Evolutionary conservation across 2,329 filamentous ascomycete species (phyloP).

Genomic region (Microcyclosporella mali): DNA sequence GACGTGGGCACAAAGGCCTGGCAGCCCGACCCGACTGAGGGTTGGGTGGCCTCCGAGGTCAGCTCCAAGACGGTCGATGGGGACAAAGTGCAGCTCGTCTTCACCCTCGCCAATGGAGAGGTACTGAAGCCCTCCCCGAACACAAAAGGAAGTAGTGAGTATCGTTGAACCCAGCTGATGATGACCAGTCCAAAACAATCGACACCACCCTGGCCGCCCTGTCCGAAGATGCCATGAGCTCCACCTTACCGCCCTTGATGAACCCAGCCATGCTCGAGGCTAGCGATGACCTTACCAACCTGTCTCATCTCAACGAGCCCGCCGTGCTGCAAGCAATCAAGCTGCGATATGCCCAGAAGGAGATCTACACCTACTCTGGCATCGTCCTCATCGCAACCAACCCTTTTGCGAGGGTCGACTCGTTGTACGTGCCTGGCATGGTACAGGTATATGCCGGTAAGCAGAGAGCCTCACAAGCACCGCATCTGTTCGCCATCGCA

Average conservation of each 20-base stretch:
- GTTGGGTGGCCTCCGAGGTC: slow-evolving; percentile 96
- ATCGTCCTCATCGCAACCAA: slow-evolving; percentile 98
- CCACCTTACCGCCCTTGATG: slow-evolving; percentile 84
- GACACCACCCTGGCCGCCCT: slow-evolving; percentile 72
- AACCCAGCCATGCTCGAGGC: slow-evolving; percentile 98
- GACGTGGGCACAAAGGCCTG: slow-evolving; percentile 96
- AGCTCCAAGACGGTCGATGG: slow-evolving; percentile 77
- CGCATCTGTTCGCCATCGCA: slow-evolving; percentile 96
- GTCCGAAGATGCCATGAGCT: slow-evolving; percentile 67
- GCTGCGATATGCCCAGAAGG: slow-evolving; percentile 93
- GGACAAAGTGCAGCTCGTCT: slow-evolving; percentile 79
- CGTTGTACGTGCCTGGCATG: slow-evolving; percentile 97
- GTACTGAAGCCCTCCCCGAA: slow-evolving; percentile 4
- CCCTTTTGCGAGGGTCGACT: slow-evolving; percentile 94
- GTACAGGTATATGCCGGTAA: slow-evolving; percentile 99
- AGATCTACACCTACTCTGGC: slow-evolving; percentile 99
- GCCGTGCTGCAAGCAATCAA: slow-evolving; percentile 97
- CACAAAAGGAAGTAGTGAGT: background rate
- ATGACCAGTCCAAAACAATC: slow-evolving; percentile 66
- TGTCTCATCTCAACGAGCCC: slow-evolving; percentile 97
- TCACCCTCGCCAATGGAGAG: slow-evolving; percentile 76
- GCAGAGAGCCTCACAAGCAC: slow-evolving; percentile 91
- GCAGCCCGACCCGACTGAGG: slow-evolving; percentile 93
- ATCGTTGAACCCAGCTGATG: slow-evolving; percentile 1
- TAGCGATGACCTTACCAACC: slow-evolving; percentile 92